A percentile compares a stretch with the other conserved stretches of the same genome.
These are phyloP conservation scores for Trametes elegans DNA, from an alignment of 768 basidiomycete genomes.

Conservation along the genomic window DNA sequence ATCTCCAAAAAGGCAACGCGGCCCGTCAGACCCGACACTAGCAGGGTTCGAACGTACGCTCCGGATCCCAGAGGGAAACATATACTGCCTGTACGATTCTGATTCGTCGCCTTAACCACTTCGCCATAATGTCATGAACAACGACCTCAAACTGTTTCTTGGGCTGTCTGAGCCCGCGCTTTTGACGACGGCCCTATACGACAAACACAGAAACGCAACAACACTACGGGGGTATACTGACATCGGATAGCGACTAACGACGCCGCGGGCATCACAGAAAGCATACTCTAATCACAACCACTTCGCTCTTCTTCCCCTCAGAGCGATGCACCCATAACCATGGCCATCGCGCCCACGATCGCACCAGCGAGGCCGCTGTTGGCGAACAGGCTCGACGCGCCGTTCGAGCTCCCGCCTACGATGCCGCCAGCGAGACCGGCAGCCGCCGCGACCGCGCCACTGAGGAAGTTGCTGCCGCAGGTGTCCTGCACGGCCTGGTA, in stretches of 20 bases:
- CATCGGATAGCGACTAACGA: conserved; percentile 15
- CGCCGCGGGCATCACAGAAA: conserved; percentile 12
- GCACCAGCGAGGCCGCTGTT: conserved; percentile 31
- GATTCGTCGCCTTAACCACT: conserved; percentile 10
- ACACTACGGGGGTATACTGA: conserved; percentile 20
- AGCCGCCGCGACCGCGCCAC: conserved; percentile 64
- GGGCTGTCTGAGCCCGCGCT: neutral
- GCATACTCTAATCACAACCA: conserved; percentile 14
- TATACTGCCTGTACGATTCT: neutral
- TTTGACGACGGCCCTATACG: too few species aligned
- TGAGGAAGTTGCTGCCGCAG: conserved; percentile 75
- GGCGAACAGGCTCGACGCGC: conserved; percentile 29
- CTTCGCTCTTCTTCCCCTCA: conserved; percentile 16
- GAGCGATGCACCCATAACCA: conserved; percentile 31
- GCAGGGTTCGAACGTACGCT: conserved; percentile 8
- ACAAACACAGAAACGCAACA: too few species aligned
- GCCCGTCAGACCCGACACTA: conserved; percentile 2
- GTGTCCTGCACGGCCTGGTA: conserved; percentile 58
- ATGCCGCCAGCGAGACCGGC: conserved; percentile 49
- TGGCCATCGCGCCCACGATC: conserved; percentile 33
- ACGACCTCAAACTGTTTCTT: neutral
- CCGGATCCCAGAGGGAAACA: conserved; percentile 9
- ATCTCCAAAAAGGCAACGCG: conserved; percentile 3
- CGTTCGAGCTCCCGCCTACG: conserved; percentile 29
- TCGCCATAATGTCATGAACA: conserved; percentile 1